Evolutionary conservation across 169 alveolate genomes (phyloP), one percentile per base, ranked within the genome.

Genomic region (Miamiensis avidus): DNA sequence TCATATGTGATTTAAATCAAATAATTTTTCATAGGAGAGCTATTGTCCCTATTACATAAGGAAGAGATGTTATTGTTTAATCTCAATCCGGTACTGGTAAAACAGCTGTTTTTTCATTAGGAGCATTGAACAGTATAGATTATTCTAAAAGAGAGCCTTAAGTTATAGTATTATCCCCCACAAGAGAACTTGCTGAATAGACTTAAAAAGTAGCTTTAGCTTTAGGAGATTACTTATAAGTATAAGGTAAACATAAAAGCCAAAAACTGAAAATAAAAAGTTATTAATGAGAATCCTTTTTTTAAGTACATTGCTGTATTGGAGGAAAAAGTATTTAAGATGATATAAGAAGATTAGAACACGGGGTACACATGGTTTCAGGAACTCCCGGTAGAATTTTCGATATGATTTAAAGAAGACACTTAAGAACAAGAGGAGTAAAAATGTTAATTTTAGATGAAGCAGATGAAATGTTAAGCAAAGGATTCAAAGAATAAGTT

Each of bases 381-480:
- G 99, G 99, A 73, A 99, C 99, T 16, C 99, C 99, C 4, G 99
- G 99, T 32, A 91, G 99, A 34, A 99, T 99, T 69, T 97, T 95
- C 90, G 99, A 98, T 96, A 98, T 99, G 99, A 98, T 99, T 89
- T 96, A 97, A 78, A 97, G 98, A 88, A 95, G 99, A 65, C 98
- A 98, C 89, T 96, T 99, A 86, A 95, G 96, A 87, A 98, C 99
- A 29, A 94, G 99, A 77, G 92, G 97, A 91, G 89, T 99, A 81
- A 98, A 98, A 94, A 96, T 98, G 98, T 93, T 99, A 85, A 95
- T 99, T 27, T 93, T 99, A 49, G 99, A 99, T 83, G 99, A 99
- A 89, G 99, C 99, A 28, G 99, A 99, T 89, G 99, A 99, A 95
- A 98, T 99, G 99, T 93, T 99, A 34, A 97, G 97, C 81, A 93